phyloP scores from a whole-genome alignment of 306 rosid genomes.

The Dicorynia guianensis region DNA sequence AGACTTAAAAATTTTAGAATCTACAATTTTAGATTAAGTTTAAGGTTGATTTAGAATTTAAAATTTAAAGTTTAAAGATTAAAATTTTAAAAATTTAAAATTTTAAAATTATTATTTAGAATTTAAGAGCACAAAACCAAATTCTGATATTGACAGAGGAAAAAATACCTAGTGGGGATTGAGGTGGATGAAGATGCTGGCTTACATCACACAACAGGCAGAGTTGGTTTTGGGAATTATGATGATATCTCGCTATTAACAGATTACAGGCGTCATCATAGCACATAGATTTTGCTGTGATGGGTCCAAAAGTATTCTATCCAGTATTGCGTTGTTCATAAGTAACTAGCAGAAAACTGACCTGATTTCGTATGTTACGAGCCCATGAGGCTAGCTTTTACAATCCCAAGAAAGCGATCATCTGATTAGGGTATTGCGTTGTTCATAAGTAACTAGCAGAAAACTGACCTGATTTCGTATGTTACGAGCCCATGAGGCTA shows the following conservation, averaged over 20 bases:
- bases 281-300: background rate
- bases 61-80: too few relatives aligned
- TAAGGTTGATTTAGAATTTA: too few relatives aligned
- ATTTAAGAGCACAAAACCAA: slow-evolving; percentile 21
- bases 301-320: background rate
- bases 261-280: slow-evolving; percentile 1
- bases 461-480: slow-evolving; percentile 81
- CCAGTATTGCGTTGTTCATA: background rate
- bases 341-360: slow-evolving; percentile 21
- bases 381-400: slow-evolving; percentile 79
- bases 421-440: slow-evolving; percentile 44
- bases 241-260: slow-evolving; percentile 49
- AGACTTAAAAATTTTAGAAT: too few relatives aligned
- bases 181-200: slow-evolving; percentile 1
- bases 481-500: slow-evolving; percentile 76
- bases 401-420: slow-evolving; percentile 71
- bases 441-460: background rate
- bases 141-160: background rate
- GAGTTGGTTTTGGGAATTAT: slow-evolving; percentile 59
- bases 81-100: too few relatives aligned
- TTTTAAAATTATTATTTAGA: too few relatives aligned
- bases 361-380: slow-evolving; percentile 88
- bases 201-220: slow-evolving; percentile 77
- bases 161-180: background rate
- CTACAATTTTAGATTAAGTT: too few relatives aligned